Evolutionary conservation across 176 grass and related monocot species (phyloP), one percentile per base, ranked within the genome.

Genomic region (Musa acuminata): DNA sequence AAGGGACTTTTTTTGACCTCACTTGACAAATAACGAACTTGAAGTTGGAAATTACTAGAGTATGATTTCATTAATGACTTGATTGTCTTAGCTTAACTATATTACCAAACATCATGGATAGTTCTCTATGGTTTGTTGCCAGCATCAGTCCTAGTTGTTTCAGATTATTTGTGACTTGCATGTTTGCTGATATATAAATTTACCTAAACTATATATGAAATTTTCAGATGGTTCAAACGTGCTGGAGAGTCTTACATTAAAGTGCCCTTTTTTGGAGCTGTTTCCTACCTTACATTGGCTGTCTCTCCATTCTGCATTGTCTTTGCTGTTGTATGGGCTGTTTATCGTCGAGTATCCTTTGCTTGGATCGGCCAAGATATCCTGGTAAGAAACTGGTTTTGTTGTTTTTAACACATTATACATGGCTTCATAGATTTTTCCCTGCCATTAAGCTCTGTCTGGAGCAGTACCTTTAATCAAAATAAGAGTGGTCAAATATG

Each of bases 331-430:
- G 20, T 94, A 21, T 99, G 95, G 95, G 95, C 82, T 71, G 80
- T 91, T 72, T 94, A 86, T 83, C 86, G 82, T 7, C 78, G 73
- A 12, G 9, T 77, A 54, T 73, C 82, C 11, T 91, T 80, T 85
- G 90, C 90, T 63, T 99, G 95, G 95, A 94, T 99, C 75, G 90
- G 90, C 50, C 95, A 99, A 94, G 95, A 99, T 84, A 87, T 99
- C 79, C 86, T 99, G 87, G 95, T 99, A 89, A 83, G 71, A 26
- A 82, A 74, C 63, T 16, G 62, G 35, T 52, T 74, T 70, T 55
- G n/a, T 62, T 75, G 23, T 82, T 14, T 57, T n/a, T 48, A 75
- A 68, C 29, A 27, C 8, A 48, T 43, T 50, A 9, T 43, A 43
- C 35, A 43, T 43, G 4, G 4, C 35, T 43, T 5, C 35, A 43